Base-by-base conservation (phyloP, 169 alveolate genomes). In the Eimeria mitis region DNA sequence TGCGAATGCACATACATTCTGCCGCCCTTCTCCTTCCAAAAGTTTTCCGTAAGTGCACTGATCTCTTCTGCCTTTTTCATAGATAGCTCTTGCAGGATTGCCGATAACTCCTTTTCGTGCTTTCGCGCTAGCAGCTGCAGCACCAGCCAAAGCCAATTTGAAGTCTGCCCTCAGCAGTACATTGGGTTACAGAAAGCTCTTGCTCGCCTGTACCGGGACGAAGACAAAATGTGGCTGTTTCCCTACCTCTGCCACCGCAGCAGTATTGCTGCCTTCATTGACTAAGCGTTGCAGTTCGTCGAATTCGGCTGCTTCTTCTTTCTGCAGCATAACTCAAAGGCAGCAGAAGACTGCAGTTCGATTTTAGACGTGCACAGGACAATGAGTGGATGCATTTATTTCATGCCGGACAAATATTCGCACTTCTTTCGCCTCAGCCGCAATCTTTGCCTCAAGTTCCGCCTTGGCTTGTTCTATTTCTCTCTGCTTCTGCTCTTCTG, bases 71-170 rank as follows among this genome's bases (percentile, higher is more conserved):
- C 94, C 42, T 87, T 87, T 44, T 65, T 87, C 94, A 87, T 40
- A 44, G 83, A 65, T 23, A 87, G 94, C 83, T 87, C 94, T 87
- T 65, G 94, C 42, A 87, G 94, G 19, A 87, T 65, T 19, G 83
- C 31, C 28, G 83, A 63, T 0, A 54, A n/a, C 49, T 87, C 94
- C 65, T 21, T 87, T 5, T 61, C 54, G 68, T 87, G 94, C 34
- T 61, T 87, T 42, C 94, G 94, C 14, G 94, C 94, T 28, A 87
- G 49, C 83, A 87, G 94, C 83, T 87, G 94, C 94, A 65, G 65
- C 75, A 87, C 28, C 65, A 63, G 28, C 70, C 47, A 78, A 25
- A 47, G 54, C 83, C 85, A 42, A 25, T 4, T 75, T 25, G 34
- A 25, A 13, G 1, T 8, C 88, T 28, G 0, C 49, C 68, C 65